Base-by-base conservation (phyloP, 352 stramenopile species). In the Pythium pyrilobum region DNA sequence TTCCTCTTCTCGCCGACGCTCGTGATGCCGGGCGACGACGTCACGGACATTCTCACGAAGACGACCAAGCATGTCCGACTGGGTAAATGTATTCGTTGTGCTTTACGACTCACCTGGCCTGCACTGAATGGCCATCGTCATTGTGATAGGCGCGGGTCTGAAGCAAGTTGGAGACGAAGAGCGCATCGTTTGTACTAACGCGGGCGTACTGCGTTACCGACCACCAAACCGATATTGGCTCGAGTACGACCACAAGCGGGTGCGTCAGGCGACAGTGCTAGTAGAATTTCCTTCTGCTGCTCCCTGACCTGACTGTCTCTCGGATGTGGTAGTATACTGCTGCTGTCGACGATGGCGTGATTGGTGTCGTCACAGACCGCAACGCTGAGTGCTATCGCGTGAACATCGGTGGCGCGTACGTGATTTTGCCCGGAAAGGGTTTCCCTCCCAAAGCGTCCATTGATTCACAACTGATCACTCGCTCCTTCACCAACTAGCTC, bases 351-450 rank as follows among this genome's bases (percentile, higher is more conserved):
- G 96, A 99, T 62, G 76, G 85, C 18, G 89, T 99, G 20, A 92
- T 99, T 56, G 96, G 92, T 29, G 84, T 98, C 29, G 87, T 98
- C 29, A 94, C 95, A 59, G 95, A 98, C 66, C 77, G 90, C 32
- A 95, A 96, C 43, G 82, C 92, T 13, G 91, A 98, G 53, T 87
- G 95, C 34, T 98, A 98, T 67, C 81, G 92, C n/a, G 81, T 99
- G 15, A 93, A 98, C 58, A 95, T 99, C 41, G 87, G 91, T 47
- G 89, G 83, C 54, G 74, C 89, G 69, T 96, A 95, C 56, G 77
- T 91, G 29, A 21, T 6, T n/a, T n/a, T n/a, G n/a, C n/a, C n/a
- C n/a, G n/a, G n/a, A n/a, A n/a, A n/a, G n/a, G n/a, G n/a, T n/a
- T n/a, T n/a, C n/a, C n/a, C n/a, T n/a, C n/a, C n/a, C n/a, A n/a